These are phyloP conservation scores for Camptophora hylomeconis DNA, from an alignment of 2,329 filamentous ascomycete species.

Conservation along the genomic window DNA sequence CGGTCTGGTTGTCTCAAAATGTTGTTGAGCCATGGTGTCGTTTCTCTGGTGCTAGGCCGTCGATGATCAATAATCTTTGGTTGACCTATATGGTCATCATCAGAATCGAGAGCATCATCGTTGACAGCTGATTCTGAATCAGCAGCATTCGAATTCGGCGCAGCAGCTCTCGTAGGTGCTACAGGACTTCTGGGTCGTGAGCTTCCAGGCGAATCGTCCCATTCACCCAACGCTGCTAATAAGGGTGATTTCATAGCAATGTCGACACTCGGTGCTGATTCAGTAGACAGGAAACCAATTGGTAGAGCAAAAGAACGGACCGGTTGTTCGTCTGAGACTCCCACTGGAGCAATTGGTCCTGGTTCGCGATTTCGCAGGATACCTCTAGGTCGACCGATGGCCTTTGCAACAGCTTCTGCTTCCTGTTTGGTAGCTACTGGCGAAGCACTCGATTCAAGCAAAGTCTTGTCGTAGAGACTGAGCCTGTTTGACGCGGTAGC, in stretches of 20 bases:
- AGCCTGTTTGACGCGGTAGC: constrained; percentile 39
- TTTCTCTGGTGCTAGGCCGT: constrained; percentile 5
- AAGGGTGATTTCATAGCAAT: constrained; percentile 16
- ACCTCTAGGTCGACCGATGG: constrained; percentile 28
- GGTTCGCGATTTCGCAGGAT: constrained; percentile 14
- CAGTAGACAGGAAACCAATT: constrained; percentile 15
- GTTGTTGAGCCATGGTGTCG: constrained; percentile 8
- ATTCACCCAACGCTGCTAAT: constrained; percentile 14
- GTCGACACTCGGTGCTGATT: constrained; percentile 13
- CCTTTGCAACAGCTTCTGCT: constrained; percentile 36
- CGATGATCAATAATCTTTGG: constrained; percentile 7
- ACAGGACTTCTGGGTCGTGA: too few relatives aligned
- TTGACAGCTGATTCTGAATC: too few relatives aligned
- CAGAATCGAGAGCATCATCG: constrained; percentile 6
- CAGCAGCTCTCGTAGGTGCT: too few relatives aligned
- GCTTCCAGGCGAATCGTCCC: constrained; percentile 6
- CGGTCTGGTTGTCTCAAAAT: constrained; percentile 4
- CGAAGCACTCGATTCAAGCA: constrained; percentile 24
- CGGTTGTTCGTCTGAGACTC: constrained; percentile 12
- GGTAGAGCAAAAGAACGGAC: constrained; percentile 14
- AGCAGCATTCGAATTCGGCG: too few relatives aligned
- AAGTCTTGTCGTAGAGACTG: constrained; percentile 36
- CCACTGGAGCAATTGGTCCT: constrained; percentile 12
- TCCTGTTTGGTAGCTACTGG: constrained; percentile 32
- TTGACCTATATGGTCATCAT: constrained; percentile 4